A percentile compares a stretch with the other conserved stretches of the same genome.
Evolutionary conservation across 441 rosid genomes (phyloP).

Genomic region (Euphorbia schlechtendalii): DNA sequence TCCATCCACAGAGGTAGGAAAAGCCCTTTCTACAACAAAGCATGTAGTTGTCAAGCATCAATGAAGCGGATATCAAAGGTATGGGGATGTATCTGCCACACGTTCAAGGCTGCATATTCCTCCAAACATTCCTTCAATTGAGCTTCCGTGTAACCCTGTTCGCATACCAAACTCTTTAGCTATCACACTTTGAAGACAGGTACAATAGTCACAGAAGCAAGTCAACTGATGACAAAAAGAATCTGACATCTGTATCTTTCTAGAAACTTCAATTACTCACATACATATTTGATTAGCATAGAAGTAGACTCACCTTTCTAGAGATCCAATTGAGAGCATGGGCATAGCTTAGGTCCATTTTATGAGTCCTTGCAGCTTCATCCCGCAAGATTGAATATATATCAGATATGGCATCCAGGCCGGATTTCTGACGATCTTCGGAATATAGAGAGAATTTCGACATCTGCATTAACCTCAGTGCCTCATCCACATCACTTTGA

Average conservation of each 20-base stretch:
- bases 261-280: neutral
- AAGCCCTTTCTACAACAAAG: conserved; percentile 7
- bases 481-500: conserved; percentile 98
- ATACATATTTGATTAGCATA: conserved; percentile 13
- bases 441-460: conserved; percentile 96
- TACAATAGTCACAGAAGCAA: neutral
- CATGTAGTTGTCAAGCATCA: conserved; percentile 32
- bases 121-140: conserved; percentile 97
- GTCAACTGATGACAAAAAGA: neutral
- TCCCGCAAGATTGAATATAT: conserved; percentile 94
- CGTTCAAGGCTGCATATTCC: conserved; percentile 93
- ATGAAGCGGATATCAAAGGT: conserved; percentile 92
- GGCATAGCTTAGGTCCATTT: conserved; percentile 74
- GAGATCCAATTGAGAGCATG: conserved; percentile 97
- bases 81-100: conserved; percentile 95
- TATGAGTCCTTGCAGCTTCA: conserved; percentile 90
- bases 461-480: conserved; percentile 97
- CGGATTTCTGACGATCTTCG: conserved; percentile 84
- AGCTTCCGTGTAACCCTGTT: conserved; percentile 98
- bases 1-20: neutral
- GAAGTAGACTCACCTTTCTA: conserved; percentile 62
- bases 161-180: conserved; percentile 21
- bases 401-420: conserved; percentile 97
- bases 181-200: neutral
- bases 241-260: neutral